phyloP scores from a whole-genome alignment of 1,284 basidiomycete species.

The Cystobasidium pallidum region DNA sequence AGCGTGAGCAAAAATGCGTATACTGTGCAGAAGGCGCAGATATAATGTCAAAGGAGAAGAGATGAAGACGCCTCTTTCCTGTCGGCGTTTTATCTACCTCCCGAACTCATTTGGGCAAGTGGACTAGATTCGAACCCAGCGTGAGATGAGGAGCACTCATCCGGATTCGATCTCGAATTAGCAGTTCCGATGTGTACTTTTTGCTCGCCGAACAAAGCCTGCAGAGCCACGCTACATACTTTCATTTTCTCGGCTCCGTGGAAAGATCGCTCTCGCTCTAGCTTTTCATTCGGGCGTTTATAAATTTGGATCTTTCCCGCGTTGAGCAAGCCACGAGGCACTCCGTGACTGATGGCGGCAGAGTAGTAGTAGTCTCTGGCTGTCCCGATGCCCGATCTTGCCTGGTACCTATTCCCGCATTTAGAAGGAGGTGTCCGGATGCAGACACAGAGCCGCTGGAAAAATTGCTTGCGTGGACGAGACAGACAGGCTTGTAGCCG shows the following conservation, averaged over 20 bases:
- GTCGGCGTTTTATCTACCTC: too few species aligned
- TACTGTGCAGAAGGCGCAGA: neutral
- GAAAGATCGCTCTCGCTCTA: too few species aligned
- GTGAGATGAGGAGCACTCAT: too few species aligned
- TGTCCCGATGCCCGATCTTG: neutral
- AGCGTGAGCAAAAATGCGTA: neutral
- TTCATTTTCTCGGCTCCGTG: neutral
- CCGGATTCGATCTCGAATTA: too few species aligned
- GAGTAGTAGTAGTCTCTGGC: neutral
- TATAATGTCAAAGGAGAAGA: neutral
- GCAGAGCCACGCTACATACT: neutral
- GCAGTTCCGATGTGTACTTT: neutral
- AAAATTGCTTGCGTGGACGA: neutral
- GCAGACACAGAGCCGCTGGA: neutral
- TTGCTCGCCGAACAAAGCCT: neutral
- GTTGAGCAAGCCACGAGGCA: constrained; percentile 7
- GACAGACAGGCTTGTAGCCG: neutral
- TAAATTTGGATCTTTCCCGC: neutral
- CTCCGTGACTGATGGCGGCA: neutral
- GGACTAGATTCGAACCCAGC: neutral
- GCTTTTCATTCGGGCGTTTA: too few species aligned
- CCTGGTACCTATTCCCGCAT: neutral
- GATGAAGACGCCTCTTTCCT: neutral
- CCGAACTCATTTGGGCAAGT: neutral
- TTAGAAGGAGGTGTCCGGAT: constrained; percentile 2